Evolutionary conservation across 2,329 filamentous ascomycete species (phyloP).

Genomic region (Furcasterigmium furcatum): DNA sequence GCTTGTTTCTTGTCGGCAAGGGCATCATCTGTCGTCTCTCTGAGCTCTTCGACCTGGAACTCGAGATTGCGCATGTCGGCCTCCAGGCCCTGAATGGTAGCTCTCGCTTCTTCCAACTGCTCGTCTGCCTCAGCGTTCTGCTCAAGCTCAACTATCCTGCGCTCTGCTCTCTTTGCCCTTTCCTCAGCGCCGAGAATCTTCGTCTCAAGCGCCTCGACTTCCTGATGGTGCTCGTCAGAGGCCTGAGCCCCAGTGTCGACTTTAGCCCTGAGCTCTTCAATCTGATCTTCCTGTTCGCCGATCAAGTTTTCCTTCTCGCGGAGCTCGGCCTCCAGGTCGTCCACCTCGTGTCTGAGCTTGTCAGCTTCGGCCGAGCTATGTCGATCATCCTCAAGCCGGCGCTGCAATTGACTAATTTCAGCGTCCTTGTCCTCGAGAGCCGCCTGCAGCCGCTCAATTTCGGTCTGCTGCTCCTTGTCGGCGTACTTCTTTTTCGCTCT

Average conservation of each 20-base stretch:
- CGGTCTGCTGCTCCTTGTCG: slow-evolving; percentile 64
- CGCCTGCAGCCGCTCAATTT: slow-evolving; percentile 55
- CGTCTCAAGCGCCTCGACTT: slow-evolving; percentile 49
- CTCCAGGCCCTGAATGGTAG: slow-evolving; percentile 58
- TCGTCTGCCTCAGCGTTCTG: slow-evolving; percentile 49
- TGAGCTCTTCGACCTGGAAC: slow-evolving; percentile 51
- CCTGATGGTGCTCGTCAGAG: slow-evolving; percentile 50
- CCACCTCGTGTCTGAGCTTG: slow-evolving; percentile 69
- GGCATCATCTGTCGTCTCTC: slow-evolving; percentile 52
- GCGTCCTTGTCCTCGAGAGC: slow-evolving; percentile 55
- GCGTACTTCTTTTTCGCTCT: slow-evolving; percentile 73
- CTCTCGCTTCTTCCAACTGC: slow-evolving; percentile 52
- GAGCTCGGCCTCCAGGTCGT: slow-evolving; percentile 71
- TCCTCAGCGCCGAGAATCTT: slow-evolving; percentile 48
- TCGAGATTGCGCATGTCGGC: slow-evolving; percentile 49
- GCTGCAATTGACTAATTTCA: slow-evolving; percentile 58
- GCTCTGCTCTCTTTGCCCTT: slow-evolving; percentile 53
- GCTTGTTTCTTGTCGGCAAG: slow-evolving; percentile 52
- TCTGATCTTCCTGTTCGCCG: slow-evolving; percentile 70
- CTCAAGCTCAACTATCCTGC: slow-evolving; percentile 52
- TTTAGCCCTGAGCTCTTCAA: slow-evolving; percentile 51
- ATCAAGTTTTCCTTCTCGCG: slow-evolving; percentile 73
- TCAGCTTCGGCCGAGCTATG: slow-evolving; percentile 57
- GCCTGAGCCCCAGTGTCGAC: slow-evolving; percentile 54
- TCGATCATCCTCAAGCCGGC: slow-evolving; percentile 54